Evolutionary conservation across 208 protist species (phyloP), one percentile per base, ranked within the genome.

Genomic region (Novymonas esmeraldas): DNA sequence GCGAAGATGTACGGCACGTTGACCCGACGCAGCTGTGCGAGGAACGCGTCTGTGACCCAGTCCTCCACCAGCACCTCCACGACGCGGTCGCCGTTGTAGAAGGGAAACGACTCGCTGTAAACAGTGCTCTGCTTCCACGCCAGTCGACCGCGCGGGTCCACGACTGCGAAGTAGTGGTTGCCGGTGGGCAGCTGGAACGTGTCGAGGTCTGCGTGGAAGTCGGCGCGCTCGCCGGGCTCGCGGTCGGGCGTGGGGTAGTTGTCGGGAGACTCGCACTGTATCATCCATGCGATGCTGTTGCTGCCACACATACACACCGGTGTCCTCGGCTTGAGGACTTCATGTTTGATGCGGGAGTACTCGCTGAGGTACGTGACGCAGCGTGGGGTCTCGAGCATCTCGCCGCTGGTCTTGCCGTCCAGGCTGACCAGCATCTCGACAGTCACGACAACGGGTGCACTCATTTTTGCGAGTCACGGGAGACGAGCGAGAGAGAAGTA

Each of bases 1-100:
- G 70, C 70, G 45, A 76, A 76, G 39, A 76, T 42, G 61, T 76
- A 76, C 48, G 70, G 70, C 28, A 76, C 62, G 34, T 64, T 48
- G 13, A 48, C 56, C 22, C 46, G 31, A 9, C 46, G 59, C 28
- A 76, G 55, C 34, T 76, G 70, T 13, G 61, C 54, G 0, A 76
- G 61, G 24, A 69, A 49, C 22, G 42, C 54, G 50, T 76, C 70
- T 20, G 41, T 64, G 10, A 76, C 70, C n/a, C 34, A 55, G 61
- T 76, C 56, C 41, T 69, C 62, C 31, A 64, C 62, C 3, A 76
- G 56, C 42, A 76, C 62, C 33, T 57, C 54, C 14, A 76, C 55
- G 28, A 76, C 24, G 33, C 70, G 70, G 38, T 69, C 59, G 46
- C 70, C 70, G 28, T 70, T 76, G 61, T 70, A 61, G n/a, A 41